These are phyloP conservation scores for Aquilaria agallochum DNA, from an alignment of 441 rosid genomes.

Conservation along the genomic window DNA sequence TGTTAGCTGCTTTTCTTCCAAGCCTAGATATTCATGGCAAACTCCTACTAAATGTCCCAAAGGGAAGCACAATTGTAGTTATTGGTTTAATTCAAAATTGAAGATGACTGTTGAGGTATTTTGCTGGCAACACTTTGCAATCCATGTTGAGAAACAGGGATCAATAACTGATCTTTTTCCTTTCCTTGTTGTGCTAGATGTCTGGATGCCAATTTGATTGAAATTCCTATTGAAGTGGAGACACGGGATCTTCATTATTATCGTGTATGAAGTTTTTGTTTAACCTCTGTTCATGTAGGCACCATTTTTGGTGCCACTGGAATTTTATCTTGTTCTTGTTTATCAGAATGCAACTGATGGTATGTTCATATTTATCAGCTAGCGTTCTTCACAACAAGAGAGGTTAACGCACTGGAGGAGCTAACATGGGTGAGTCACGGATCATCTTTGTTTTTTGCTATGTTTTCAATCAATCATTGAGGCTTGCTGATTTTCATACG, in stretches of 20 bases:
- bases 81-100: no score
- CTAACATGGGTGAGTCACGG: constrained; percentile 82
- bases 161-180: constrained; percentile 11
- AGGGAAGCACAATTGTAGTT: no score
- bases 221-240: constrained; percentile 93
- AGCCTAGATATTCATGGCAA: no score
- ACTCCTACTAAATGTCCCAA: no score
- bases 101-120: no score
- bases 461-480: no score
- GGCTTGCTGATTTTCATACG: no score
- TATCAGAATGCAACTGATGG: constrained; percentile 2
- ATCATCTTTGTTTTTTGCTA: constrained; percentile 2
- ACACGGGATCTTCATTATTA: constrained; percentile 66
- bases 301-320: no score
- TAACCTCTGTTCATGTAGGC: constrained; percentile 5
- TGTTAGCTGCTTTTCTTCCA: no score
- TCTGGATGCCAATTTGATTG: constrained; percentile 87
- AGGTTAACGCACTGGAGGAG: constrained; percentile 75
- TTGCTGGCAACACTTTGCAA: no score
- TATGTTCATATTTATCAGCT: constrained; percentile 44
- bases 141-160: no score
- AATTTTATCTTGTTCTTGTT: no score
- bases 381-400: constrained; percentile 90
- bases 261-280: constrained; percentile 49
- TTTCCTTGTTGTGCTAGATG: constrained; percentile 44